Base-by-base conservation (phyloP, 176 grass and related monocot species). In the Phyllostachys edulis region DNA sequence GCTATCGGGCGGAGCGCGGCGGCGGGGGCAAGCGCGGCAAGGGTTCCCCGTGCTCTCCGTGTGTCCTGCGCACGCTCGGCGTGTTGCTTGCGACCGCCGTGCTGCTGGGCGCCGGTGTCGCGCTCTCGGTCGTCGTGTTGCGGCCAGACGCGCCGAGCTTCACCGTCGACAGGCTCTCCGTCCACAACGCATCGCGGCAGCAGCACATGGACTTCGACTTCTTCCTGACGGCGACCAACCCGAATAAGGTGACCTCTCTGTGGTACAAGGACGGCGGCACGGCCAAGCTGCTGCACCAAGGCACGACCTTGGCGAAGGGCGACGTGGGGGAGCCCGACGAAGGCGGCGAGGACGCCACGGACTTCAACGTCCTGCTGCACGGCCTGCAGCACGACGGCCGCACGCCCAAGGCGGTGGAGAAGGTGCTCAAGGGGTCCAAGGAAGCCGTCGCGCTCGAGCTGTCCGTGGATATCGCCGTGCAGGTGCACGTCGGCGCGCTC, bases 201-300 rank as follows among this genome's bases (percentile, higher is more conserved):
- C 50, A 5, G 41, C 84, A 27, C 63, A 21, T 78, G 41, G 85
- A 87, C 71, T 95, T 86, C 63, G 85, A 93, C 60, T 26, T 95
- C 40, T 88, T 85, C 54, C 21, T 95, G 75, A 89, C 67, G 21
- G 87, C 87, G 29, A 27, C 52, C 38, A 98, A 98, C 76, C 96
- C 96, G 0, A 98, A 92, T 67, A 78, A 69, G 67, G 55, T 85
- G 66, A 84, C 89, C 20, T 90, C 85, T 40, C 91, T 91, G 56
- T 86, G 72, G 66, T 98, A 93, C 73, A 49, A 63, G 64, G 52
- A 27, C 39, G 84, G 75, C 59, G 93, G 83, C 14, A 47, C 18
- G 32, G 91, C 83, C 26, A 17, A 21, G 76, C 73, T 95, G 60
- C 3, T 42, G 55, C 71, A 88, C 83, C 12, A 11, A 0, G 85